Percentiles rank a stretch among this genome's conserved stretches.
These are phyloP conservation scores for Pterocarpus macrocarpus DNA, from an alignment of 306 rosid species.

Conservation along the genomic window DNA sequence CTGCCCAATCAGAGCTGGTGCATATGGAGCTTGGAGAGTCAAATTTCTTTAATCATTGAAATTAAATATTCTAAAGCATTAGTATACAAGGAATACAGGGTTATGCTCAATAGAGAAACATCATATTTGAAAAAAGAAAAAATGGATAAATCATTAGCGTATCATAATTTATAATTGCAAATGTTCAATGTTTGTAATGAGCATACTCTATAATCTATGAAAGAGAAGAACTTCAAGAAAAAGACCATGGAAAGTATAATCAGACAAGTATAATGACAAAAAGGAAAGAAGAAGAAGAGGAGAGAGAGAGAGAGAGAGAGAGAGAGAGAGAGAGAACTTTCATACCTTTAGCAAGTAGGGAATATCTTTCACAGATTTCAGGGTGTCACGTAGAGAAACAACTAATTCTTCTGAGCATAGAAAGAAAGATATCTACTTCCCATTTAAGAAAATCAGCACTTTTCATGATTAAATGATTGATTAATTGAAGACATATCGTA, in stretches of 20 bases:
- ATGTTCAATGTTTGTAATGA: neutral
- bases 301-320: neutral
- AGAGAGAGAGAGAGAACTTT: conserved; percentile 12
- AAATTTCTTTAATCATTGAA: conserved; percentile 74
- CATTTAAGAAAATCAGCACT: conserved; percentile 57
- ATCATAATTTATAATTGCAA: conserved; percentile 32
- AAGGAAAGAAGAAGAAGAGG: neutral
- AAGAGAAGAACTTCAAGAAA: conserved; percentile 34
- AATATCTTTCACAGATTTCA: conserved; percentile 90
- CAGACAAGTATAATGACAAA: conserved; percentile 32
- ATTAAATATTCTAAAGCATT: conserved; percentile 33
- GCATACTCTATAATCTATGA: conserved; percentile 40
- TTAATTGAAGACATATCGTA: neutral
- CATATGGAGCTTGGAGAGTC: conserved; percentile 90
- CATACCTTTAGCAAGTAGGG: conserved; percentile 87
- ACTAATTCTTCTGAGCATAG: conserved; percentile 77
- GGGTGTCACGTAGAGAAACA: conserved; percentile 77
- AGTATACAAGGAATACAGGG: conserved; percentile 33
- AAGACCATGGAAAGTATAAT: conserved; percentile 23
- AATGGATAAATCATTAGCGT: conserved; percentile 3
- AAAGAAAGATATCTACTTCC: conserved; percentile 89
- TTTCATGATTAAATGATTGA: conserved; percentile 21
- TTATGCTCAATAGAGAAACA: conserved; percentile 39
- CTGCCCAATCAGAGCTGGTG: conserved; percentile 84
- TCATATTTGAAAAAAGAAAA: conserved; percentile 12